Evolutionary conservation across 768 basidiomycete genomes (phyloP).

Genomic region (Mycena kentingensis): DNA sequence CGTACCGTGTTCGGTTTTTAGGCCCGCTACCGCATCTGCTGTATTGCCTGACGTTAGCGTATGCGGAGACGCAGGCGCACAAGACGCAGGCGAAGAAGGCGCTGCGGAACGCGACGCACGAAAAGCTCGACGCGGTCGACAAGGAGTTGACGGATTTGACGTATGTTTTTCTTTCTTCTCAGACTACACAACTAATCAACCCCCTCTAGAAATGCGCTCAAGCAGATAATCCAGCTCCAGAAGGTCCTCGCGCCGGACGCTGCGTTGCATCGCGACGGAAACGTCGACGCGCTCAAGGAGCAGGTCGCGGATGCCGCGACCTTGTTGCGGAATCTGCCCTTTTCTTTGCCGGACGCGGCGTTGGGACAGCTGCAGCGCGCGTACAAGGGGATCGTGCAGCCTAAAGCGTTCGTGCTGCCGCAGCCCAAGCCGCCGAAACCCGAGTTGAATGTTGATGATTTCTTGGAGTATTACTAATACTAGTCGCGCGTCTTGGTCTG

Average conservation of each 20-base stretch:
- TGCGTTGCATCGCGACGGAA: slow-evolving; percentile 28
- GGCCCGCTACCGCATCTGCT: slow-evolving; percentile 44
- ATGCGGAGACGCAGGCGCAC: slow-evolving; percentile 24
- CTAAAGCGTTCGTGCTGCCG: slow-evolving; percentile 15
- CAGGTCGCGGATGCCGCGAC: slow-evolving; percentile 29
- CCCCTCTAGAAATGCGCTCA: slow-evolving; percentile 28
- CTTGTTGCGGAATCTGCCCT: slow-evolving; percentile 31
- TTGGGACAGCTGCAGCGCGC: slow-evolving; percentile 31
- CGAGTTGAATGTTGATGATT: slow-evolving; percentile 9
- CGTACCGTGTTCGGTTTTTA: slow-evolving; percentile 40
- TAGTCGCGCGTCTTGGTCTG: too few relatives aligned
- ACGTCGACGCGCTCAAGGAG: slow-evolving; percentile 29
- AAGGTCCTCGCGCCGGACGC: slow-evolving; percentile 35
- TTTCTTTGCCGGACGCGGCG: slow-evolving; percentile 20
- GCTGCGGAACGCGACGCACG: slow-evolving; percentile 31
- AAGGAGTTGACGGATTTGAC: slow-evolving; percentile 31
- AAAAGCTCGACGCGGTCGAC: slow-evolving; percentile 37
- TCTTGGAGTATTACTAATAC: not conserved
- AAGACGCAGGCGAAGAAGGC: slow-evolving; percentile 37
- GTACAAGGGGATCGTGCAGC: slow-evolving; percentile 36
- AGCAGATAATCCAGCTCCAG: slow-evolving; percentile 29
- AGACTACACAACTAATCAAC: not conserved
- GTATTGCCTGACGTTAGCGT: slow-evolving; percentile 40
- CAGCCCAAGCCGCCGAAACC: slow-evolving; percentile 9
- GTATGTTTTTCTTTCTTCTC: slow-evolving; percentile 30